phyloP scores from a whole-genome alignment of 2,329 filamentous ascomycete genomes.

The Cladophialophora psammophila region DNA sequence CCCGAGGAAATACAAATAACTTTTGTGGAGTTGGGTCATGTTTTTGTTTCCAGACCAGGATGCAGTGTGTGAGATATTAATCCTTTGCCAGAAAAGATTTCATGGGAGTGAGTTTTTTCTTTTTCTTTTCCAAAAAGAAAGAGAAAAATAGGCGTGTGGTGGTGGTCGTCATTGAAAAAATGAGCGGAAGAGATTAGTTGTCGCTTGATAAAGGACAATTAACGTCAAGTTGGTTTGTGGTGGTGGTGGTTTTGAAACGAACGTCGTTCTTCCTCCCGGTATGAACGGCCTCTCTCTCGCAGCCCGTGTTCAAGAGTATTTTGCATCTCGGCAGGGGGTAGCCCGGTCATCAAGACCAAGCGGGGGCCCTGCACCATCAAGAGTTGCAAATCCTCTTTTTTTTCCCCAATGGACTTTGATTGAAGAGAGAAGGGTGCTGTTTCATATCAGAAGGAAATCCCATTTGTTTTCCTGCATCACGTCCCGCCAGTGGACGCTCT shows the following conservation, averaged over 20 bases:
- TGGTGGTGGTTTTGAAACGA: slow-evolving; percentile 22
- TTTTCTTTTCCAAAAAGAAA: slow-evolving; percentile 1
- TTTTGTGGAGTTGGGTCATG: slow-evolving; percentile 15
- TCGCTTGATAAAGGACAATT: slow-evolving; percentile 38
- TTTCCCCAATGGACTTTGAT: neutral
- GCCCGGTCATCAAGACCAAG: slow-evolving; percentile 26
- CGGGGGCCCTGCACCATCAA: slow-evolving; percentile 23
- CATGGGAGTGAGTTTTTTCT: slow-evolving; percentile 9
- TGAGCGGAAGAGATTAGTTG: slow-evolving; percentile 25
- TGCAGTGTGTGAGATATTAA: slow-evolving; percentile 32
- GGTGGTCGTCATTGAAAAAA: slow-evolving; percentile 7
- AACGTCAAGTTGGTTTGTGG: slow-evolving; percentile 6
- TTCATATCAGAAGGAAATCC: slow-evolving; percentile 83
- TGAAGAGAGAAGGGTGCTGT: neutral
- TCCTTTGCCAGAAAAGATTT: slow-evolving; percentile 38
- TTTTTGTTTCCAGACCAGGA: slow-evolving; percentile 34
- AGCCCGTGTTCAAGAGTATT: neutral
- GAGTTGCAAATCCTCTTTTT: slow-evolving; percentile 4
- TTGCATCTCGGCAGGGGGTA: slow-evolving; percentile 22
- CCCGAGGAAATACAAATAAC: slow-evolving; percentile 22
- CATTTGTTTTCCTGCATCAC: slow-evolving; percentile 89
- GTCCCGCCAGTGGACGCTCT: slow-evolving; percentile 91
- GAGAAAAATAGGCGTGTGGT: neutral
- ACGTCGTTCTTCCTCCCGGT: slow-evolving; percentile 23
- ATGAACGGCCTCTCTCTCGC: neutral